A percentile compares a stretch with the other conserved stretches of the same genome.
These are phyloP conservation scores for Trypanosoma scelopori DNA, from an alignment of 208 protist genomes.

Conservation along the genomic window DNA sequence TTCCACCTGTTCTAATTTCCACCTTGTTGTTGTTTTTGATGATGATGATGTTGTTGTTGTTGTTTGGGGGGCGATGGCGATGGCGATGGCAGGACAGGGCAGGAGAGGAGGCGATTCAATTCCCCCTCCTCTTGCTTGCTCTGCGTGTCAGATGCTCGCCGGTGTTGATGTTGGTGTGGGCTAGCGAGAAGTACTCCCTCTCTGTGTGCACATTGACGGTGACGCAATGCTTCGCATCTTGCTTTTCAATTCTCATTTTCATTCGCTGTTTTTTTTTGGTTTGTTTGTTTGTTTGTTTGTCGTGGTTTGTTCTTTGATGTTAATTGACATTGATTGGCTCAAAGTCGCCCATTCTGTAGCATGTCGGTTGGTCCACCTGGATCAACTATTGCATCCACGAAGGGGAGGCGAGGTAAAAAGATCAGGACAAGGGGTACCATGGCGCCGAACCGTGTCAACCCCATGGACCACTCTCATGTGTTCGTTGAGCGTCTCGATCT, in stretches of 20 bases:
- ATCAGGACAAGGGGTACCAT: background rate
- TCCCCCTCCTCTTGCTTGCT: no score
- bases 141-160: no score
- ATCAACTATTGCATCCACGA: slow-evolving; percentile 19
- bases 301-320: slow-evolving; percentile 23
- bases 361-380: slow-evolving; percentile 28
- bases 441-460: background rate
- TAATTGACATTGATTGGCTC: background rate
- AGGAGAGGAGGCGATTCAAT: no score
- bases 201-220: no score
- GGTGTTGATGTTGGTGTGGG: no score
- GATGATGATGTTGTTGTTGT: no score
- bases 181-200: no score
- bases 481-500: slow-evolving; percentile 9
- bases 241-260: background rate
- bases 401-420: background rate
- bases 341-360: slow-evolving; percentile 5
- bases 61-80: no score
- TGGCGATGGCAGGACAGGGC: no score
- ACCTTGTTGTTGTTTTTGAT: slow-evolving; percentile 8
- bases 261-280: no score
- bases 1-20: background rate
- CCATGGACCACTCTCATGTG: background rate
- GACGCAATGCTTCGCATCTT: background rate
- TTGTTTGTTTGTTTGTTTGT: slow-evolving; percentile 11